Evolutionary conservation across 106 monocot genomes (phyloP), one percentile per base, ranked within the genome.

Genomic region (Iris macrosiphon): DNA sequence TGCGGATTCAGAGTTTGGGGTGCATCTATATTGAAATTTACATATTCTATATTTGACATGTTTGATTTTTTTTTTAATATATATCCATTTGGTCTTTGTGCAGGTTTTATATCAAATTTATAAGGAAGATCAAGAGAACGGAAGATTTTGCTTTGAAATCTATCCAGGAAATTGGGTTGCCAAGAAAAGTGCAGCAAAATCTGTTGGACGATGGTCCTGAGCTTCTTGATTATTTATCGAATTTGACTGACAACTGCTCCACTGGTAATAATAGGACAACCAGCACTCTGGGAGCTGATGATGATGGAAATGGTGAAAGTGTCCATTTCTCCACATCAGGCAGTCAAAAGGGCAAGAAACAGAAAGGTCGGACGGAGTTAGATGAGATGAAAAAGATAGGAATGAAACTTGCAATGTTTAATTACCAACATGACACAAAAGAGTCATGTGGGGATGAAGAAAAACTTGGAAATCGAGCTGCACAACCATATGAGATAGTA

Each of bases 1-100:
- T 70, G 41, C 31, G 70, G 25, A 55, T 70, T 45, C 70, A 54
- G 45, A 61, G 70, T 54, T 33, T 70, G 42, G 60, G 61, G 69
- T 69, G 14, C 7, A 51, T 67, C 12, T 19, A 26, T 31, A 4
- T 4, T 16, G 3, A 26, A 14, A n/a, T 58, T 58, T 42, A 41
- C 28, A 18, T 58, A 7, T 43, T 12, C 37, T 7, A 21, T 7
- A 37, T 10, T 37, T 44, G 55, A 20, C 3, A n/a, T n/a, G 18
- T 14, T 1, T n/a, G 13, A 14, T 18, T 14, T 52, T 2, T 12
- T n/a, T n/a, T n/a, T n/a, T n/a, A n/a, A n/a, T n/a, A n/a, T n/a
- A 26, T 39, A 0, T 22, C 37, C 27, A 18, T 37, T 23, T 4
- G n/a, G 6, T 29, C 20, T 20, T 22, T 11, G 4, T 61, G 39